These are phyloP conservation scores for Trichoderma endophyticum DNA, from an alignment of 2,329 filamentous ascomycete genomes.

Conservation along the genomic window DNA sequence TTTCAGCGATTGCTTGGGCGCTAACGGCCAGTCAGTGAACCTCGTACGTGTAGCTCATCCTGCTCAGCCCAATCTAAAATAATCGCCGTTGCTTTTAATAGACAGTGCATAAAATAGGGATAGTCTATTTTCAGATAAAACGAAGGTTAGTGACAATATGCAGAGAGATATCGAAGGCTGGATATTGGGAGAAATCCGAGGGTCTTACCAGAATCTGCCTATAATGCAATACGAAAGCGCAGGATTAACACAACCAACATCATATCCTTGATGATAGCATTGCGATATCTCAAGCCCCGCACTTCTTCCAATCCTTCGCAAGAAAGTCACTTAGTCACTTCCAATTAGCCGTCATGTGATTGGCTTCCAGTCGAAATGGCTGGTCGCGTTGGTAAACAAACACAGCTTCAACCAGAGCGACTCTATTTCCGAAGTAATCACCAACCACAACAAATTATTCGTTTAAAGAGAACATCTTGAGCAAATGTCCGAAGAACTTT, in stretches of 20 bases:
- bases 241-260: background rate
- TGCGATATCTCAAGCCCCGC: background rate
- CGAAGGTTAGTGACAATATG: background rate
- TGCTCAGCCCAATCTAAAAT: background rate
- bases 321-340: background rate
- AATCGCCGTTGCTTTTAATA: background rate
- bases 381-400: background rate
- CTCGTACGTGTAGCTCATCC: background rate
- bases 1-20: background rate
- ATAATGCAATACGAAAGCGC: background rate
- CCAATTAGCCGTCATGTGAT: background rate
- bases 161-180: background rate
- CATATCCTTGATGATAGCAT: background rate
- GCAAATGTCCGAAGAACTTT: background rate
- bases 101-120: too few species aligned
- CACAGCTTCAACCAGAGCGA: background rate
- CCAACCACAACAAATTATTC: background rate
- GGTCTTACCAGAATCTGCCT: background rate
- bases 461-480: background rate
- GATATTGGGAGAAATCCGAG: background rate
- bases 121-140: background rate
- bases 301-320: background rate
- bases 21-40: background rate
- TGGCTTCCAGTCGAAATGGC: background rate
- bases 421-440: background rate